Conservation (phyloP, 345 rosid genomes). For the Psidium guajava region DNA sequence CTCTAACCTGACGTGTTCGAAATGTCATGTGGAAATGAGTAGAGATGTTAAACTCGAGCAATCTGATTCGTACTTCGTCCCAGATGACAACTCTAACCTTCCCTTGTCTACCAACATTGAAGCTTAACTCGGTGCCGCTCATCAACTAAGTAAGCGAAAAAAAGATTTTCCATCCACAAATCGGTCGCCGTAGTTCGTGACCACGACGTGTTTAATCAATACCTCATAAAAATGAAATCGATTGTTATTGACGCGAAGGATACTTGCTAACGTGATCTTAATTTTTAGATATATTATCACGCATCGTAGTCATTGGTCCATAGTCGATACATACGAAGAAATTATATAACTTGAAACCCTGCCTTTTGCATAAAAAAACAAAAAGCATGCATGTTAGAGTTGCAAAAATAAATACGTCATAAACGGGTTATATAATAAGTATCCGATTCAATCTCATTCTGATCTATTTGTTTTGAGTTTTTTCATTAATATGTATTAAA, state of each 20-base stretch:
- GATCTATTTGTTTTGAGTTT: too few relatives aligned
- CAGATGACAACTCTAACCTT: neutral
- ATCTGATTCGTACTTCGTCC: rapidly evolving
- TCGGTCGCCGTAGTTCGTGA: too few relatives aligned
- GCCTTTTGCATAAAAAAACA: neutral
- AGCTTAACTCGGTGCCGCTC: too few relatives aligned
- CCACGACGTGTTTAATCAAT: rapidly evolving
- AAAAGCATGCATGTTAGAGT: too few relatives aligned
- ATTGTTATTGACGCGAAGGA: neutral
- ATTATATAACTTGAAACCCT: neutral
- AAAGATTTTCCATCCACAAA: too few relatives aligned
- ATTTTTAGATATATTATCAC: rapidly evolving
- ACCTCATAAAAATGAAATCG: neutral
- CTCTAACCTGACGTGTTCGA: neutral
- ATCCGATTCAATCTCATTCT: too few relatives aligned
- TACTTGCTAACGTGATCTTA: neutral
- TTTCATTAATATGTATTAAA: too few relatives aligned
- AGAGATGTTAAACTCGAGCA: too few relatives aligned
- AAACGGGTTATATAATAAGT: too few relatives aligned
- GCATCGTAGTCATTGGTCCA: neutral
- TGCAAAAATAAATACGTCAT: too few relatives aligned
- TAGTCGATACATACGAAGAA: neutral
- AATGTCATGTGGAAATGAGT: neutral
- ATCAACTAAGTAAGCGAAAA: too few relatives aligned
- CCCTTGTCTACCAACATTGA: too few relatives aligned